Evolutionary conservation across 805 yeast genomes (phyloP), one percentile per base, ranked within the genome.

Genomic region (Hanseniaspora hatyaiensis): DNA sequence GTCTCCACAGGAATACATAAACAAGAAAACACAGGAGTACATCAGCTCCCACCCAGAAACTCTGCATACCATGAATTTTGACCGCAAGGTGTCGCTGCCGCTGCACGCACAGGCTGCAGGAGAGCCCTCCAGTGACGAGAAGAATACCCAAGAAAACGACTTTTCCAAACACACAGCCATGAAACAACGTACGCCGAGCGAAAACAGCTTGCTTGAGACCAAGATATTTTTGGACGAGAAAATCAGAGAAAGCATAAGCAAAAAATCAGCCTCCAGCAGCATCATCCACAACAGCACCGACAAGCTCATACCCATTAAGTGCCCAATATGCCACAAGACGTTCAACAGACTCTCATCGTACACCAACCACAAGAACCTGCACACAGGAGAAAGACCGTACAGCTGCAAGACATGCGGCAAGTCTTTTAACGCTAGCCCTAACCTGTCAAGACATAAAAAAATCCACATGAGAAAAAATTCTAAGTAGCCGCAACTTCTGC

Each of bases 301-400:
- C 6, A 43, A 34, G 13, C 40, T 43, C 24, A 28, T 36, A 9
- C 28, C 39, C n/a, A 29, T 43, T 13, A 30, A 28, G 3, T 43
- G 47, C 8, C 47, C 47, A 3, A 29, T 43, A 4, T 43, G 47
- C 18, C 29, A 43, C 24, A 43, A 28, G n/a, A 19, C 24, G 6
- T 43, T 43, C 31, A 43, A 43, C n/a, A 43, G 47, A 28, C 30
- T 33, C 15, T 43, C 47, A 4, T 43, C 47, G 29, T 43, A 43
- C 11, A 30, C 39, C 11, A 43, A 43, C 30, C 47, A 43, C 15
- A 43, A 43, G 24, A 43, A 43, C 30, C 16, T 38, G 16, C 47
- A 43, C 30, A 43, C 47, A 1, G 47, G 47, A 2, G 47, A 36
- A 29, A 20, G 47, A 22, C 47, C 47, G 8, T 43, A 26, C 15